Base-by-base conservation (phyloP, 352 stramenopile genomes). In the Phytophthora macrochlamydospora region DNA sequence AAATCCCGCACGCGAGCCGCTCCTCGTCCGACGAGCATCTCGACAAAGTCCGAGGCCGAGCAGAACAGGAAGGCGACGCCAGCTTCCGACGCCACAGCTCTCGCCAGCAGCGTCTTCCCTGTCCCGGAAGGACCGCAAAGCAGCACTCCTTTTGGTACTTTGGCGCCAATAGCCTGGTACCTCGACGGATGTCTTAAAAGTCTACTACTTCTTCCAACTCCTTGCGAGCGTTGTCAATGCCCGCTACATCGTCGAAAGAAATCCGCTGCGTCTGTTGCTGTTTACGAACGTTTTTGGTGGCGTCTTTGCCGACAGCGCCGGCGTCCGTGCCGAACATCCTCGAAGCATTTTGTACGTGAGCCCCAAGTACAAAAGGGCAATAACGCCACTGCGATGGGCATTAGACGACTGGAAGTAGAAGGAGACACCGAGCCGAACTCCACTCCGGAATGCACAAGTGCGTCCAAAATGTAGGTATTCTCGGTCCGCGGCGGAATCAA, bases 21-120 rank as follows among this genome's bases (percentile, higher is more conserved):
- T 50, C 96, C 96, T 51, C 97, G 86, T 54, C 96, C 96, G 4
- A 98, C 97, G 35, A 98, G 94, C 93, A 99, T 98, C 65, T 99
- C 97, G 8, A 99, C 93, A 78, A 99, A 99, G 67, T 99, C 95
- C n/a, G 93, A 98, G 42, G 93, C 97, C 32, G 93, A 98, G 64
- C 95, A 97, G 62, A 92, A 98, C 45, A 98, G 91, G 73, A 99
- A 99, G 6, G 95, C 91, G 2, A 98, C 95, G 45, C 91, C 90
- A 1, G 97, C 93, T 74, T 99, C 95, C 4, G 90, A 94, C 1
- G 96, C 96, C 5, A 98, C 91, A 18, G 94, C 94, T 62, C 85
- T 61, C 67, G 96, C 96, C 13, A 99, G 69, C 30, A 99, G 76
- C 38, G 96, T 99, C 81, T 99, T 99, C 62, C 95, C 96, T 5